Base-by-base conservation (phyloP, 139 green algal genomes). In the Astrephomene gubernaculifera region DNA sequence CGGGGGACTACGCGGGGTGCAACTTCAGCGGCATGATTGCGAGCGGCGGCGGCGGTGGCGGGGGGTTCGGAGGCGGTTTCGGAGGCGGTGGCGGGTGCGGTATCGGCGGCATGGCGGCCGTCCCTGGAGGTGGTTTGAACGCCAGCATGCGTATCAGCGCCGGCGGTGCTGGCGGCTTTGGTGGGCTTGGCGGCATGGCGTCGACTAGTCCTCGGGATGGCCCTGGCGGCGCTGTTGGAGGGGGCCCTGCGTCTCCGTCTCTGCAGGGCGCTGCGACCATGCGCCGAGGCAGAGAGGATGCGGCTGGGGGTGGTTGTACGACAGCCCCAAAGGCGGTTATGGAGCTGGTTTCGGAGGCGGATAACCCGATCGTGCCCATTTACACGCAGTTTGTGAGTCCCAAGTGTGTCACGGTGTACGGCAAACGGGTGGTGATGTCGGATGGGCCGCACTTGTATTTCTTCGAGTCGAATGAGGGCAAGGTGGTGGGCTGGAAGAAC, bases 371-470 rank as follows among this genome's bases (percentile, higher is more conserved):
- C 44, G 43, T 84, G 31, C 78, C 78, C 78, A 84, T 84, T 63
- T 84, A 63, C 78, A 84, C 78, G 31, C 78, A 69, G 54, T 84
- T 84, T 17, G 78, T 84, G 31, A 45, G 10, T 10, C 78, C 78
- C 21, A 35, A n/a, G n/a, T 74, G 43, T 33, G 78, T 84, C 8
- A 43, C 43, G 1, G 41, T 84, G 21, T 17, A 64, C 33, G 61
- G 78, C 31, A 84, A 84, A n/a, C 74, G 74, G 64, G 78, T 84
- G 29, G 78, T 84, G 43, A 84, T 84, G 78, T 53, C n/a, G 17
- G 78, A 84, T 33, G 78, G 78, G 31, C 78, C 78, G 41, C 78
- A 84, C 78, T 17, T 84, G 21, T 84, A 84, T 63, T 84, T 84
- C 49, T 84, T 45, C 63, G 78, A 84, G 78, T 53, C 31, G 43